A percentile compares a stretch with the other conserved stretches of the same genome.
Evolutionary conservation across 1,284 basidiomycete species (phyloP).

Genomic region (Albatrellus sp.): DNA sequence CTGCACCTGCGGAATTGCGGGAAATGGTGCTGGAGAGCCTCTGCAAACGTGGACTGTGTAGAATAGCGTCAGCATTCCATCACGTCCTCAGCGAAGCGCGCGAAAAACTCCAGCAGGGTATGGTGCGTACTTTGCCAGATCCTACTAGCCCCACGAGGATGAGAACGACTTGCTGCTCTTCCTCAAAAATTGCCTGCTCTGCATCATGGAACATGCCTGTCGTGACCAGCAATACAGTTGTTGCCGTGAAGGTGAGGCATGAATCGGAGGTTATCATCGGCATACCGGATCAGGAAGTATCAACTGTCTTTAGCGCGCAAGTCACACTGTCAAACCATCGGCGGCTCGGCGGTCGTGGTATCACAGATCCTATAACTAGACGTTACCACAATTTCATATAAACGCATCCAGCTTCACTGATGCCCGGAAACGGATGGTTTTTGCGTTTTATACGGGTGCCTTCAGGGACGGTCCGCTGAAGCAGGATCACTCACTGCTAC

Average conservation of each 20-base stretch:
- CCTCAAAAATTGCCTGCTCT: neutral
- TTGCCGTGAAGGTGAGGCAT: neutral
- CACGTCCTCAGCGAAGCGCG: slow-evolving; percentile 4
- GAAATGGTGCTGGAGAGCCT: slow-evolving; percentile 42
- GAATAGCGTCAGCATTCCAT: no score
- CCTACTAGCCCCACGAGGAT: slow-evolving; percentile 59
- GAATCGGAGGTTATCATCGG: neutral
- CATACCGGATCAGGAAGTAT: neutral
- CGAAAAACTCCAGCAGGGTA: neutral
- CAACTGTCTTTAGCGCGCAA: no score
- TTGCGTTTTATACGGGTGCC: no score
- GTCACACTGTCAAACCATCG: no score
- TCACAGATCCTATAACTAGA: no score
- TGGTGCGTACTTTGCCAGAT: slow-evolving; percentile 46
- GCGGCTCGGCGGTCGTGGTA: no score
- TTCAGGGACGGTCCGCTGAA: no score
- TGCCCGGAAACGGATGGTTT: no score
- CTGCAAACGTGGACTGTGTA: slow-evolving; percentile 60
- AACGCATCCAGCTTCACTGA: no score
- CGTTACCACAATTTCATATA: no score
- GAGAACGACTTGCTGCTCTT: slow-evolving; percentile 34
- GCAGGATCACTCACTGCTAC: no score
- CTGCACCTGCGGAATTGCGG: slow-evolving; percentile 54
- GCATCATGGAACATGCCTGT: neutral
- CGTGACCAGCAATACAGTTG: neutral